Percentiles rank a stretch among this genome's conserved stretches.
Evolutionary conservation across 768 basidiomycete genomes (phyloP).

Genomic region (Pleurotus citrinopileatus): DNA sequence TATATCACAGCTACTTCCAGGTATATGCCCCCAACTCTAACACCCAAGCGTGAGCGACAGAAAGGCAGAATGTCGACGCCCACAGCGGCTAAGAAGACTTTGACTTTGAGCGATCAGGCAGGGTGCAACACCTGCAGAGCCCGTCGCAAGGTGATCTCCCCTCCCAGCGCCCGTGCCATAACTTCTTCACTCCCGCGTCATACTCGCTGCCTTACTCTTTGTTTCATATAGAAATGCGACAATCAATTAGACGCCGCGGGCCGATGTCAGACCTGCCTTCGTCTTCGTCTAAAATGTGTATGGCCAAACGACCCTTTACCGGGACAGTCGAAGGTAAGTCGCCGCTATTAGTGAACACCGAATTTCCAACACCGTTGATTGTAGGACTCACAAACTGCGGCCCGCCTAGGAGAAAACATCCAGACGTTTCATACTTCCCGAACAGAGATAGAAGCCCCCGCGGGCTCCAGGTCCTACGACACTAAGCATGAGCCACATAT

Average conservation of each 20-base stretch:
- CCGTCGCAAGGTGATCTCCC: constrained; percentile 65
- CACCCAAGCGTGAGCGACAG: no score
- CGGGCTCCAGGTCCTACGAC: constrained; percentile 61
- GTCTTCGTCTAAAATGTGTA: constrained; percentile 77
- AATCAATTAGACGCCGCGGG: constrained; percentile 62
- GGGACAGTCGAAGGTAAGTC: constrained; percentile 79
- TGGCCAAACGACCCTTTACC: constrained; percentile 87
- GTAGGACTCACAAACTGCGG: constrained; percentile 69
- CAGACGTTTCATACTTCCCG: constrained; percentile 76
- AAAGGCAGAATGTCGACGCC: constrained; percentile 41
- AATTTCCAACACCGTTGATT: constrained; percentile 9
- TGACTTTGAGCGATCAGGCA: constrained; percentile 78
- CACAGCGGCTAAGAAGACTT: constrained; percentile 34
- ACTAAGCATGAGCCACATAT: constrained; percentile 56
- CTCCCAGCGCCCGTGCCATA: constrained; percentile 12
- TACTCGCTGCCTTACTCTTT: neutral
- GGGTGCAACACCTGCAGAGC: constrained; percentile 90
- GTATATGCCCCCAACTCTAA: no score
- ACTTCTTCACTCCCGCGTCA: constrained; percentile 10
- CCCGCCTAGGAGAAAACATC: constrained; percentile 71
- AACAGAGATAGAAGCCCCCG: constrained; percentile 89
- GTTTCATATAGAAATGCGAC: constrained; percentile 78
- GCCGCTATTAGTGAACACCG: neutral
- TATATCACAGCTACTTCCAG: no score
- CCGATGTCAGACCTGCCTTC: constrained; percentile 72